Evolutionary conservation across 2,329 filamentous ascomycete species (phyloP), one percentile per base, ranked within the genome.

Genomic region (Aspergillus sp.): DNA sequence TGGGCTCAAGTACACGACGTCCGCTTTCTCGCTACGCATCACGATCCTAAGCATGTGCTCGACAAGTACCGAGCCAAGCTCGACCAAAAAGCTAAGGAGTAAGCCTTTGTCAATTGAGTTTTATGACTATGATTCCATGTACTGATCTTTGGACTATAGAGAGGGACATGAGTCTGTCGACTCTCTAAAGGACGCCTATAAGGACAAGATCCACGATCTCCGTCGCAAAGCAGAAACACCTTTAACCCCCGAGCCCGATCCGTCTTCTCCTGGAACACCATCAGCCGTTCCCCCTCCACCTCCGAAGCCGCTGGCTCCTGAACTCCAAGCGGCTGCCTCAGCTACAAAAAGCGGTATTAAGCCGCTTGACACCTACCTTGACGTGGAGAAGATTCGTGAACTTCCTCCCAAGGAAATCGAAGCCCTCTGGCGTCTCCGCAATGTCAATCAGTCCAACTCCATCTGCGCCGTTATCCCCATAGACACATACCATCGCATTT

Each of bases 1-100:
- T 94, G 88, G 86, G 91, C 91, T 2, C 88, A 88, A 59, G 90
- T 96, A 28, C 88, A 94, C 67, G 88, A 96, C 67, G 83, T 95
- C 38, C 88, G 90, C 52, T 95, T 91, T 74, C 79, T 95, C 37
- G 86, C 86, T 48, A 93, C 89, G 11, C 87, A 90, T 49, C 80
- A 81, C 45, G 73, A 81, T 45, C 76, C 83, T 37, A 65, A 61
- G 26, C 76, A 78, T 56, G 74, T 96, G 33, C 64, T 88, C 51
- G 89, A 95, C 52, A 94, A 88, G 68, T 98, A 98, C 73, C 81
- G 81, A 56, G 79, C 85, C 45, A 95, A 95, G 73, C 83, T 98
- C 50, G 79, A 86, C 53, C 73, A 78, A 52, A 96, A 95, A 69
- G 91, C 89, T 8, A 81, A 82, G 62, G 71, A 85, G 69, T 82